Base-by-base conservation (phyloP, 371 early-diverging fungal genomes). In the Mucor sp. region DNA sequence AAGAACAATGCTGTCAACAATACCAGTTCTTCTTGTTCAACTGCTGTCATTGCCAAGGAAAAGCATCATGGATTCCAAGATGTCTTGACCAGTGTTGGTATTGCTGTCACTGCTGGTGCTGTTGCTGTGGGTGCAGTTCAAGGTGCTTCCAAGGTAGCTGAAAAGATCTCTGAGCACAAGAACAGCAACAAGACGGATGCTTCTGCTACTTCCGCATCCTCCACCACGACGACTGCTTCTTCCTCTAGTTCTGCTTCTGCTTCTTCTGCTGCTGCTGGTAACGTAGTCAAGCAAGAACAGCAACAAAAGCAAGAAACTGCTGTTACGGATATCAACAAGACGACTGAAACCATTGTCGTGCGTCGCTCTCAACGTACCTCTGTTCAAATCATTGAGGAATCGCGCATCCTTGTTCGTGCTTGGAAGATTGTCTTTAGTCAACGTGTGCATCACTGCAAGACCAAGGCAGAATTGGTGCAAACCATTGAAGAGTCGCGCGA, bases 391-490 rank as follows among this genome's bases (percentile, higher is more conserved):
- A 71, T 75, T 21, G 66, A 71, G 15, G 77, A 82, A 68, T 71
- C 73, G 12, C 62, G 68, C 27, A 62, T 66, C 28, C 73, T 80
- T 30, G 58, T 77, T 14, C 77, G 74, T 62, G 73, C 80, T 23
- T 80, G 80, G 80, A 73, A 70, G 21, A 73, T 80, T 37, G 65
- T 63, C 23, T 80, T 80, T 58, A 74, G 61, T 27, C 75, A 65
- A 15, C 74, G 75, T 25, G 56, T 77, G 55, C 70, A 67, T 21
- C 75, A 66, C 47, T 74, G 71, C 62, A 73, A 73, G 55, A 68
- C 77, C 4, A 74, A 76, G 55, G 50, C 58, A n/a, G 71, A 76
- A 23, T 44, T 69, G 5, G 41, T 74, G 7, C 48, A 65, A 33
- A 67, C 65, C 0, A 73, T 79, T 55, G 73, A 76, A 21, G 73